Evolutionary conservation across 345 rosid genomes (phyloP), one percentile per base, ranked within the genome.

Genomic region (Alliaria petiolata): DNA sequence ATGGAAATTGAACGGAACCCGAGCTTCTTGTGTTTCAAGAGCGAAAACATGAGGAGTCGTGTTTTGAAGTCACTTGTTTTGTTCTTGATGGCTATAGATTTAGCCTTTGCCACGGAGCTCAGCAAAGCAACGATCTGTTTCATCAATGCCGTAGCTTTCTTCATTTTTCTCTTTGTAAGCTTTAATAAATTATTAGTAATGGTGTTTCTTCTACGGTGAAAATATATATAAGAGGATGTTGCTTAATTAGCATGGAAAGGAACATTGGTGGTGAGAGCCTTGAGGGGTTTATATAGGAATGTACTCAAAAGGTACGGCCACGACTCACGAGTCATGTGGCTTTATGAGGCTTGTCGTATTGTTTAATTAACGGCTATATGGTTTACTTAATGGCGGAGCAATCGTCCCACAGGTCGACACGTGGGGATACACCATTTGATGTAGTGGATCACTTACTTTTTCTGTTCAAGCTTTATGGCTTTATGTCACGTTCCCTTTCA

Each of bases 61-160:
- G 86, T 79, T 70, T 82, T 84, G 50, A 79, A 75, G 20, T 80
- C 84, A 35, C 56, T 85, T 51, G 84, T 76, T 78, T 83, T 86
- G 83, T 67, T 79, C 81, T 84, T 92, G 39, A 85, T 67, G 26
- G 90, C 86, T 70, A 79, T n/a, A 20, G 87, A 74, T 63, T 87
- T 86, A 67, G 87, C 78, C 71, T 80, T 89, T 17, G 79, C 86
- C 9, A 76, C 26, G 0, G 96, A 81, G 22, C 67, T 76, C 75
- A 93, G 19, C 16, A 80, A 35, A 0, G 83, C 71, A 49, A 83
- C 36, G 33, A 88, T 59, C 13, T 61, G 76, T 72, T 90, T 92
- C 80, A 92, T 72, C 72, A 85, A 79, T 51, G 79, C 78, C 45
- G 85, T 70, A 20, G 81, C 85, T 77, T 74, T 90, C 88, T 87